phyloP scores from a whole-genome alignment of 2,329 filamentous ascomycete genomes.

The Colletotrichum musicola region DNA sequence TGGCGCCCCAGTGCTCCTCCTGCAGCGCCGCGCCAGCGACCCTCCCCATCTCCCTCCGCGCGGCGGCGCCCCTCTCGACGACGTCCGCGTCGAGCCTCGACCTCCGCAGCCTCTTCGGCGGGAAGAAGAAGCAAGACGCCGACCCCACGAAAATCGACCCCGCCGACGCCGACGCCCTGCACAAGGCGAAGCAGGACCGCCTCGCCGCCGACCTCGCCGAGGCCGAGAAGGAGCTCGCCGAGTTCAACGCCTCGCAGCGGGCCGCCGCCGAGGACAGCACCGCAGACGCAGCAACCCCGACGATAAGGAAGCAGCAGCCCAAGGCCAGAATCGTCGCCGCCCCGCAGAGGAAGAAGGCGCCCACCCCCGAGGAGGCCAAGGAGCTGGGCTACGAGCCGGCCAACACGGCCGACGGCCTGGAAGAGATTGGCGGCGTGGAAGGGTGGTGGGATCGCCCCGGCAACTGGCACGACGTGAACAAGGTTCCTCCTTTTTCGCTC shows the following conservation, averaged over 20 bases:
- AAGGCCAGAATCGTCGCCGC: no score
- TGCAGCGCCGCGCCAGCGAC: conserved; percentile 39
- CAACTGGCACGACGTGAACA: conserved; percentile 63
- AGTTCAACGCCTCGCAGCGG: conserved; percentile 14
- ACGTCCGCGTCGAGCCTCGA: conserved; percentile 50
- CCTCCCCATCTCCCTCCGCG: conserved; percentile 32
- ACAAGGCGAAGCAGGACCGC: conserved; percentile 49
- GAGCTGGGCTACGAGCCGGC: conserved; percentile 60
- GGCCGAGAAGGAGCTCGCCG: conserved; percentile 39
- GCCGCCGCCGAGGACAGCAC: neutral
- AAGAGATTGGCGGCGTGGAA: conserved; percentile 60
- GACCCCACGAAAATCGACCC: conserved; percentile 47
- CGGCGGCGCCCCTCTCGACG: conserved; percentile 48
- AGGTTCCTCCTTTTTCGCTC: conserved; percentile 53
- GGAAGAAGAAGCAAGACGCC: conserved; percentile 51
- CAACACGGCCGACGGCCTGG: conserved; percentile 57
- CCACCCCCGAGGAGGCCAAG: neutral
- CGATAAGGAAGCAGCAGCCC: no score
- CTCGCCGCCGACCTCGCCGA: conserved; percentile 41
- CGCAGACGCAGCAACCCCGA: neutral
- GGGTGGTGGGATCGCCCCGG: conserved; percentile 67
- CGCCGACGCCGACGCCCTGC: conserved; percentile 50
- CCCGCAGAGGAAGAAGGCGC: neutral
- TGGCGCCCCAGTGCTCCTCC: conserved; percentile 23
- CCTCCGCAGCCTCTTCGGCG: conserved; percentile 54